A percentile compares a stretch with the other conserved stretches of the same genome.
Conservation (phyloP, 1,284 basidiomycete genomes). For the Ustilago shanxiensis region DNA sequence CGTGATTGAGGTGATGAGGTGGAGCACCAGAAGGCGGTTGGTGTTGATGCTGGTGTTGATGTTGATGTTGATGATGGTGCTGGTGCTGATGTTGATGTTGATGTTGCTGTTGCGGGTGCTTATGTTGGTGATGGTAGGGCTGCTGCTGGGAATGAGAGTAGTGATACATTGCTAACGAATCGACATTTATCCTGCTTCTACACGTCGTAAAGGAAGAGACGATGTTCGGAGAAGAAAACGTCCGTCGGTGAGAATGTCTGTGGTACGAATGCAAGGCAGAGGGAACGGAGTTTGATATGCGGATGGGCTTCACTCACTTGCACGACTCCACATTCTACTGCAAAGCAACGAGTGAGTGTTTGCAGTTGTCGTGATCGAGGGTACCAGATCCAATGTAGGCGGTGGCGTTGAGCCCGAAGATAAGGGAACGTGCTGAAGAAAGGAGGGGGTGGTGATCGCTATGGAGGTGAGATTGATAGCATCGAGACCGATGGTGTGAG, state of each 20-base stretch:
- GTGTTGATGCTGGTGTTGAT: slow-evolving; percentile 22
- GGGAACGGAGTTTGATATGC: neutral
- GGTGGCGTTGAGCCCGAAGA: neutral
- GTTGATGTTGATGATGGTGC: slow-evolving; percentile 24
- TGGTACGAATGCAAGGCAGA: neutral
- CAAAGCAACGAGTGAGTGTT: neutral
- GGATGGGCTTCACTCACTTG: neutral
- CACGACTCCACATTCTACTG: slow-evolving; percentile 6
- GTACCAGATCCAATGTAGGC: neutral
- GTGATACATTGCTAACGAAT: slow-evolving; percentile 50
- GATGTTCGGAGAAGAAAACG: neutral
- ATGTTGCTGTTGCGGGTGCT: slow-evolving; percentile 20
- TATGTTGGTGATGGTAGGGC: slow-evolving; percentile 42
- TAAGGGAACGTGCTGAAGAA: neutral
- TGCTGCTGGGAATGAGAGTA: slow-evolving; percentile 47
- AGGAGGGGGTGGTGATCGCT: neutral
- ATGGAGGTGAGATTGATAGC: neutral
- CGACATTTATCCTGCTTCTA: slow-evolving; percentile 39
- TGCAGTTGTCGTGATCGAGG: neutral
- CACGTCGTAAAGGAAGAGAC: neutral
- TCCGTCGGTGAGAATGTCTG: neutral
- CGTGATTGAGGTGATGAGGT: slow-evolving; percentile 19
- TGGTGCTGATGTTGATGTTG: slow-evolving; percentile 17
- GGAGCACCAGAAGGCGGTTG: slow-evolving; percentile 12
- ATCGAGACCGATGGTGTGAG: neutral